A percentile compares a stretch with the other conserved stretches of the same genome.
Evolutionary conservation across 805 yeast genomes (phyloP).

Genomic region (Hanseniaspora pseudoguilliermondii): DNA sequence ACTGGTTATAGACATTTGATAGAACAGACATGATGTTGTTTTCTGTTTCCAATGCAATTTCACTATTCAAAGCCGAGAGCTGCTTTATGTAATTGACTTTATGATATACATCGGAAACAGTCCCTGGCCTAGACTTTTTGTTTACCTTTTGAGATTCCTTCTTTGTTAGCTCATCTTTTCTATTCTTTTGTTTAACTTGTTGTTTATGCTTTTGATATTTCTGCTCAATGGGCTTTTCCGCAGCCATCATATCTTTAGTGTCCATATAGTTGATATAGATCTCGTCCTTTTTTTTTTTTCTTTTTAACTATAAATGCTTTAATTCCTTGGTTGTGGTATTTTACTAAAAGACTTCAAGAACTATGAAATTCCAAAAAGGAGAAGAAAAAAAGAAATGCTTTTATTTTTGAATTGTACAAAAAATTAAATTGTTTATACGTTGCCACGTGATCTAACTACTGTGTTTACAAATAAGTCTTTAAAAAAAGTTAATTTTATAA

Average conservation of each 20-base stretch:
- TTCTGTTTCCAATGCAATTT: not conserved
- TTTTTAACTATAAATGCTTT: not conserved
- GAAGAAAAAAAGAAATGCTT: not conserved
- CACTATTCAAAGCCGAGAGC: not conserved
- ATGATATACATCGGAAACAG: slow-evolving; percentile 5
- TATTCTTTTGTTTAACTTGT: not conserved
- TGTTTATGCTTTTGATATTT: slow-evolving; percentile 5
- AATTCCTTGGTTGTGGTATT: not conserved
- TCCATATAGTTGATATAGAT: too few species aligned
- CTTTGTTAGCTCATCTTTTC: not conserved
- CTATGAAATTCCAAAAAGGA: not conserved
- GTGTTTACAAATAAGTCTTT: not conserved
- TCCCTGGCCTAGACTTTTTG: not conserved
- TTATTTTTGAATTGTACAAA: too few species aligned
- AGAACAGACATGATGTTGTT: not conserved
- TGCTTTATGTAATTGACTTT: slow-evolving; percentile 6
- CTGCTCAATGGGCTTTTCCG: not conserved
- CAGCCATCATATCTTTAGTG: not conserved
- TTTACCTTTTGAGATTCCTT: not conserved
- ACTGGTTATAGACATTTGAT: slow-evolving; percentile 6
- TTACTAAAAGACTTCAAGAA: not conserved
- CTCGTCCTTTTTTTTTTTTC: not conserved
- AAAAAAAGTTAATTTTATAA: too few species aligned
- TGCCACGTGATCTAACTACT: not conserved
- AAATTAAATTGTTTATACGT: not conserved